These are phyloP conservation scores for Asterophora parasitica DNA, from an alignment of 768 basidiomycete species.

Conservation along the genomic window DNA sequence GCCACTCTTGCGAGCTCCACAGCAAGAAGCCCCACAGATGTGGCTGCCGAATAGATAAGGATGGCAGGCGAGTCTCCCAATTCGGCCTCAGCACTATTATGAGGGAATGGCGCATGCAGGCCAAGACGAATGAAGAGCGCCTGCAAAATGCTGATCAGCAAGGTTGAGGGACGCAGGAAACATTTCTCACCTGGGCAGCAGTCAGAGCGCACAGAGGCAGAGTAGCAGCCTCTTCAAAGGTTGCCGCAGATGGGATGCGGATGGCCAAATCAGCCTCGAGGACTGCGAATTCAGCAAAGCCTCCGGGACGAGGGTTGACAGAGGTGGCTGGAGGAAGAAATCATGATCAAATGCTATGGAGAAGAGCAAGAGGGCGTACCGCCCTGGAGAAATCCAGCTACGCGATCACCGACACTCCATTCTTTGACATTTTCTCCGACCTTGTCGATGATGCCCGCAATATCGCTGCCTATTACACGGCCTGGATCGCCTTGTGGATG, in stretches of 20 bases:
- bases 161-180: not conserved
- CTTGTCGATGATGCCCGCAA: constrained; percentile 29
- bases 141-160: constrained; percentile 10
- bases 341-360: not conserved
- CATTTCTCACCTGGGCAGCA: constrained; percentile 25
- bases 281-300: constrained; percentile 30
- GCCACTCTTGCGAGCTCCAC: constrained; percentile 23
- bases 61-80: constrained; percentile 20
- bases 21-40: constrained; percentile 29
- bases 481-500: constrained; percentile 23
- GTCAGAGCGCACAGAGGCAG: constrained; percentile 28
- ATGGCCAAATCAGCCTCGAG: constrained; percentile 29
- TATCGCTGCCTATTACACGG: constrained; percentile 30
- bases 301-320: constrained; percentile 27
- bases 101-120: constrained; percentile 25
- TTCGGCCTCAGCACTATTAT: constrained; percentile 16
- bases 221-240: constrained; percentile 30
- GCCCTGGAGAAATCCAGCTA: constrained; percentile 29
- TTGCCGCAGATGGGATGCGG: constrained; percentile 19
- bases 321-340: constrained; percentile 23
- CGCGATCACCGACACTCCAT: constrained; percentile 29
- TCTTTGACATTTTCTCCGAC: constrained; percentile 23
- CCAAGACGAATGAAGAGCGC: constrained; percentile 29
- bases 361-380: constrained; percentile 22
- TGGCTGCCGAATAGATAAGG: constrained; percentile 30